Evolutionary conservation across 768 basidiomycete genomes (phyloP), one percentile per base, ranked within the genome.

Genomic region (Russula brevipes): DNA sequence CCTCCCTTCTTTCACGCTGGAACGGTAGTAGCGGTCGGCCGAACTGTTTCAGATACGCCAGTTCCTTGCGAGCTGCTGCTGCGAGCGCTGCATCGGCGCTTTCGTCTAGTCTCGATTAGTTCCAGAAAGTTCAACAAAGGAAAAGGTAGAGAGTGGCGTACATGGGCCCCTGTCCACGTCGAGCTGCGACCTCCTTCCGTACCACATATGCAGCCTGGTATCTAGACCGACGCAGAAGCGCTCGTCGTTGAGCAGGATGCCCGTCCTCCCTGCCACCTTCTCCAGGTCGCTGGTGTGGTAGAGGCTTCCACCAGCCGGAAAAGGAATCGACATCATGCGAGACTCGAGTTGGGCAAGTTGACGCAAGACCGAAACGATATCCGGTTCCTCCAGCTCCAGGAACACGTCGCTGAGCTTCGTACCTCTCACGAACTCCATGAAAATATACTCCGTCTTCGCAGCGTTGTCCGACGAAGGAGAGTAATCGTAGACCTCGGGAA

Each of bases 111-210:
- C 47, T 72, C 66, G 57, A 58, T 75, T 70, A 69, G 73, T 77
- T 74, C 60, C 60, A 70, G 65, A 61, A 60, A 24, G 24, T 24
- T 24, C 24, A 24, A 24, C 24, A 24, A 24, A 30, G 24, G 50
- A 72, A 75, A 68, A 73, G 67, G 70, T 52, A 73, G 65, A 72
- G 66, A 75, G 70, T 24, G 70, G 67, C 78, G 16, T 77, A 82
- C 82, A 82, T 60, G 82, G 81, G 77, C 81, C 81, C 63, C 82
- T 70, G 60, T 79, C 68, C 55, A 82, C 72, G 64, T 80, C 76
- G 64, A 82, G 80, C 74, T 78, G 70, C 59, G 78, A 72, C 62
- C 81, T 79, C 71, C 78, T 77, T 1, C 81, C 80, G 68, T 72
- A 79, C 81, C 81, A 83, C 71, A 82, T 16, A 68, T 36, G 69